phyloP scores from a whole-genome alignment of 345 rosid genomes.

The Pistacia atlantica region DNA sequence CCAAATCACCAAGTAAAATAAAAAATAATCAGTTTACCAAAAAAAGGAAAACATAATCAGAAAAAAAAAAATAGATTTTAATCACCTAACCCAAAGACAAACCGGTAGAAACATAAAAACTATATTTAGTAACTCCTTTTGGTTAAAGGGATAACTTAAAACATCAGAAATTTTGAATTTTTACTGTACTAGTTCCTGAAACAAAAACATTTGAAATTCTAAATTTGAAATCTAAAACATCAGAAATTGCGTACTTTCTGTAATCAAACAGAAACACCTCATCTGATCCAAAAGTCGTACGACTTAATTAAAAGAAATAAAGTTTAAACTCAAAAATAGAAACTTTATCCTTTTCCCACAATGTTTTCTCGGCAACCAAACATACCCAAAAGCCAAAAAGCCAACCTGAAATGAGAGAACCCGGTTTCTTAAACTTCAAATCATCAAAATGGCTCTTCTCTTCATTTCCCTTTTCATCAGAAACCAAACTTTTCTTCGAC shows the following conservation, averaged over 20 bases:
- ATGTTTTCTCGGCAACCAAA: slow-evolving; percentile 29
- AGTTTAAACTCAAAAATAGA: neutral
- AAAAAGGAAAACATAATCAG: neutral
- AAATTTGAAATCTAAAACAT: neutral
- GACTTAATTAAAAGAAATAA: neutral
- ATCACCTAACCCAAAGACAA: slow-evolving; percentile 10
- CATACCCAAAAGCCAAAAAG: slow-evolving; percentile 19
- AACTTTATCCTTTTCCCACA: neutral
- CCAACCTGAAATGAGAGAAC: slow-evolving; percentile 57
- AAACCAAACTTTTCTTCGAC: slow-evolving; percentile 37
- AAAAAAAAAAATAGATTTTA: too few species aligned
- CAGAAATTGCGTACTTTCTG: neutral
- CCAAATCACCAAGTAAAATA: slow-evolving; percentile 3
- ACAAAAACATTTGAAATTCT: neutral
- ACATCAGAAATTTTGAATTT: slow-evolving; percentile 10
- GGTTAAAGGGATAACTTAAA: too few species aligned
- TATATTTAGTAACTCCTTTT: neutral
- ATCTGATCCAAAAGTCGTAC: neutral
- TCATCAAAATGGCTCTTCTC: slow-evolving; percentile 32
- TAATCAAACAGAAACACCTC: neutral
- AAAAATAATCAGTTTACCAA: neutral
- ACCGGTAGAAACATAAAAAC: neutral
- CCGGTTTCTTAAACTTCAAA: slow-evolving; percentile 37
- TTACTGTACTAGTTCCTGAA: neutral
- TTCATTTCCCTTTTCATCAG: slow-evolving; percentile 37